These are phyloP conservation scores for Parathielavia hyrcaniae DNA, from an alignment of 495 filamentous ascomycete species.

Conservation along the genomic window DNA sequence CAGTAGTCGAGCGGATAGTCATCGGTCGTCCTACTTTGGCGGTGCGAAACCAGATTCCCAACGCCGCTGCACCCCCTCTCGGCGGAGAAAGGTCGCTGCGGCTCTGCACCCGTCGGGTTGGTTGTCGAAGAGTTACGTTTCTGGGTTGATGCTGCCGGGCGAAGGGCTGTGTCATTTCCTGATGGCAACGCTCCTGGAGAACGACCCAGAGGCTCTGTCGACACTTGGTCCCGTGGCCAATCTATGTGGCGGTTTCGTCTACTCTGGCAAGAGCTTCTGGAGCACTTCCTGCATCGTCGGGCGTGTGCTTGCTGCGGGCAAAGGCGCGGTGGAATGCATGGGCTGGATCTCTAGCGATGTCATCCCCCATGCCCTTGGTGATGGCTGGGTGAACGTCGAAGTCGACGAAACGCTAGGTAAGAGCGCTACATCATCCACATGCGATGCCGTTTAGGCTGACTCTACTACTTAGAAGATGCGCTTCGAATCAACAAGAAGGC, in stretches of 20 bases:
- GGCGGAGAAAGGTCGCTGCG: conserved; percentile 38
- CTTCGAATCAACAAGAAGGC: conserved; percentile 41
- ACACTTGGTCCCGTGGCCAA: conserved; percentile 63
- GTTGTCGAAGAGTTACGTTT: conserved; percentile 73
- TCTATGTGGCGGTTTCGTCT: conserved; percentile 73
- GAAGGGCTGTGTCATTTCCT: conserved; percentile 67
- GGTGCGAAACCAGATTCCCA: conserved; percentile 23
- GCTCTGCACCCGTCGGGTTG: conserved; percentile 58
- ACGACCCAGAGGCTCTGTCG: conserved; percentile 58
- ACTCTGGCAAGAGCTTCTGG: conserved; percentile 69
- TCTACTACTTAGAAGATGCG: conserved; percentile 33
- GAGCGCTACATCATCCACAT: neutral
- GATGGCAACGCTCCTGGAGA: conserved; percentile 72
- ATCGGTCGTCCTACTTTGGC: conserved; percentile 40
- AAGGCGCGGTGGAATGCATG: conserved; percentile 66
- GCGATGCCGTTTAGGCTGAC: neutral
- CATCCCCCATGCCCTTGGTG: conserved; percentile 43
- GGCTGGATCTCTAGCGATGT: conserved; percentile 65
- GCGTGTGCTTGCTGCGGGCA: conserved; percentile 61
- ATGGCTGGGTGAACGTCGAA: conserved; percentile 62
- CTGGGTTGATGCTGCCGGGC: conserved; percentile 72
- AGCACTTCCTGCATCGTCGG: conserved; percentile 72
- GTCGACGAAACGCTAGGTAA: conserved; percentile 47
- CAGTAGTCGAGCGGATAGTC: conserved; percentile 31
- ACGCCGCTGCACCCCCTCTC: conserved; percentile 26